Conservation (phyloP, 1,284 basidiomycete species). For the Austroboletus niveus region DNA sequence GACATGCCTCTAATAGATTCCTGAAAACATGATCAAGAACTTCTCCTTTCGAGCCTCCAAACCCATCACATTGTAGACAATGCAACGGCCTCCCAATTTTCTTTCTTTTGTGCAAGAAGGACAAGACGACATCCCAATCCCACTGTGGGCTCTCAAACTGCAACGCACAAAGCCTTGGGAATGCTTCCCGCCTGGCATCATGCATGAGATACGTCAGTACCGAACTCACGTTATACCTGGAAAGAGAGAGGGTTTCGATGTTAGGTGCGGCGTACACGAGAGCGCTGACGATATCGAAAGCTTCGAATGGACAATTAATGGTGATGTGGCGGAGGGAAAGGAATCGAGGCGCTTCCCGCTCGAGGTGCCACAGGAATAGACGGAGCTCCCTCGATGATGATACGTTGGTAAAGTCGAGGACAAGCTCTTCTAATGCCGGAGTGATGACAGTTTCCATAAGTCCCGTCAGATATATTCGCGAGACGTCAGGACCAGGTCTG, state of each 20-base stretch:
- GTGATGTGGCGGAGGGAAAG: conserved; percentile 18
- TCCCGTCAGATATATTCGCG: conserved; percentile 26
- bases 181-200: conserved; percentile 31
- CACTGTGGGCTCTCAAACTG: conserved; percentile 27
- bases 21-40: conserved; percentile 22
- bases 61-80: conserved; percentile 20
- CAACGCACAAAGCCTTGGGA: conserved; percentile 18
- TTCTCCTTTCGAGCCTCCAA: conserved; percentile 17
- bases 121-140: conserved; percentile 31
- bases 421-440: conserved; percentile 24
- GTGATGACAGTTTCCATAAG: conserved; percentile 24
- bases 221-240: conserved; percentile 27
- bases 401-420: conserved; percentile 26
- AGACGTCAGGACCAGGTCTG: conserved; percentile 30
- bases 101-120: conserved; percentile 27
- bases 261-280: conserved; percentile 28
- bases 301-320: conserved; percentile 27
- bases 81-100: conserved; percentile 19
- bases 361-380: conserved; percentile 28
- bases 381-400: conserved; percentile 30
- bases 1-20: conserved; percentile 22
- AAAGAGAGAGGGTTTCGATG: conserved; percentile 24
- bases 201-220: conserved; percentile 26
- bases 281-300: conserved; percentile 24
- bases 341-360: conserved; percentile 27